Conservation (phyloP, 2,329 filamentous ascomycete species). For the Plenodomus lindquistii region DNA sequence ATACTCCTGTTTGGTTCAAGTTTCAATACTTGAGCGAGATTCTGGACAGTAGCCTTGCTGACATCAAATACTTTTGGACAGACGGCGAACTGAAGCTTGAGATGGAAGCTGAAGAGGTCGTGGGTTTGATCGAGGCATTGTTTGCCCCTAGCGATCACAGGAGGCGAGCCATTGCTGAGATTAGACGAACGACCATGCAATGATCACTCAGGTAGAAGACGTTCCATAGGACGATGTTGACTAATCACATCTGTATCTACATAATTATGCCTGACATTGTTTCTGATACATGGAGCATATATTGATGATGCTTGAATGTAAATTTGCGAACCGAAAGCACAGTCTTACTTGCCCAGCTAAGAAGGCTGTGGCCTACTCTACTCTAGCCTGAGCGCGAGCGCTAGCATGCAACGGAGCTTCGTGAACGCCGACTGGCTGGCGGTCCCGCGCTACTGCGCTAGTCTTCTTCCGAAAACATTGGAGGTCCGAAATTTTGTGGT, state of each 20-base stretch:
- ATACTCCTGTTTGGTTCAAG: slow-evolving; percentile 66
- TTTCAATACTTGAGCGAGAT: slow-evolving; percentile 68
- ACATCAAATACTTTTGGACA: slow-evolving; percentile 68
- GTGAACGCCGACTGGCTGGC: slow-evolving; percentile 26
- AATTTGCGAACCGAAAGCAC: no score
- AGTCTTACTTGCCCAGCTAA: no score
- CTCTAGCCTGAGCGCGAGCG: no score
- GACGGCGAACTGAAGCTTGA: slow-evolving; percentile 67
- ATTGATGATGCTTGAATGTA: no score
- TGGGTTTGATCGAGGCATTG: slow-evolving; percentile 65
- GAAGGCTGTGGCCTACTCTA: no score
- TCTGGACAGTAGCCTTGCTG: slow-evolving; percentile 63
- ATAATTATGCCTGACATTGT: no score
- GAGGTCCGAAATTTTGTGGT: slow-evolving; percentile 32
- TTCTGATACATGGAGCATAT: no score
- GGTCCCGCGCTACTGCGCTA: slow-evolving; percentile 22
- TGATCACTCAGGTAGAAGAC: slow-evolving; percentile 2
- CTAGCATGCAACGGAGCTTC: slow-evolving; percentile 17
- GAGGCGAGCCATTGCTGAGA: slow-evolving; percentile 61
- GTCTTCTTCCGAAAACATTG: slow-evolving; percentile 32
- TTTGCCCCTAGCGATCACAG: slow-evolving; percentile 66
- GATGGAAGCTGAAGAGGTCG: slow-evolving; percentile 64
- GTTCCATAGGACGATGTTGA: background rate
- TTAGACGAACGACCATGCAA: slow-evolving; percentile 43
- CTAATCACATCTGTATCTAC: no score